A percentile compares a stretch with the other conserved stretches of the same genome.
These are phyloP conservation scores for Parathielavia hyrcaniae DNA, from an alignment of 495 filamentous ascomycete genomes.

Conservation along the genomic window DNA sequence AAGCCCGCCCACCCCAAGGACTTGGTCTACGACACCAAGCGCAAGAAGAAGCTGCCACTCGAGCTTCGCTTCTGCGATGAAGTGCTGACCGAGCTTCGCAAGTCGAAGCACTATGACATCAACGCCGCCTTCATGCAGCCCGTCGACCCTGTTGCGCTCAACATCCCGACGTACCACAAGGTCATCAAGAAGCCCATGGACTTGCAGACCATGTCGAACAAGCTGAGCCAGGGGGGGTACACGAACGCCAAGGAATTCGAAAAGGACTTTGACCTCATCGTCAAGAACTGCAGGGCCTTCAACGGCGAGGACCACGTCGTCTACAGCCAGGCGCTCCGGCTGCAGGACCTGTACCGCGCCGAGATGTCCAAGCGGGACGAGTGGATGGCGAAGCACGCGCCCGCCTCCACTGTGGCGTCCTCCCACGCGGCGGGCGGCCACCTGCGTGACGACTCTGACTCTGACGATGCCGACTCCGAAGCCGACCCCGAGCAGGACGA, in stretches of 20 bases:
- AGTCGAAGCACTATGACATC: constrained; percentile 58
- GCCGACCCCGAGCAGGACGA: constrained; percentile 30
- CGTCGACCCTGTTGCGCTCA: constrained; percentile 88
- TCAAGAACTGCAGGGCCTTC: constrained; percentile 87
- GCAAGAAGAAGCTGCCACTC: constrained; percentile 86
- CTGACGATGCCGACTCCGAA: constrained; percentile 40
- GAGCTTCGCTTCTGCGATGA: constrained; percentile 88
- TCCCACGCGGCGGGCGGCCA: constrained; percentile 28
- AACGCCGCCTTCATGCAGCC: constrained; percentile 68
- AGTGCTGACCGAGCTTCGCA: constrained; percentile 69
- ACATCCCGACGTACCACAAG: constrained; percentile 89
- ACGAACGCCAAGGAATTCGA: constrained; percentile 79
- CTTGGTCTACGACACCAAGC: constrained; percentile 70
- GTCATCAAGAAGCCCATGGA: constrained; percentile 98
- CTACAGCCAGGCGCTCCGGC: constrained; percentile 58
- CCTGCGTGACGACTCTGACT: constrained; percentile 56
- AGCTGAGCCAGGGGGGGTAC: constrained; percentile 76
- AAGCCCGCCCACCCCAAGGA: constrained; percentile 85
- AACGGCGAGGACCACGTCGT: constrained; percentile 76
- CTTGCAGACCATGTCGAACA: constrained; percentile 65
- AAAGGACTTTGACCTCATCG: constrained; percentile 70
- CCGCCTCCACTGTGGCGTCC: constrained; percentile 41
- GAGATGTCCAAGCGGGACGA: constrained; percentile 68
- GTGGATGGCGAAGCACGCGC: constrained; percentile 70
- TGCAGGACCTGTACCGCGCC: constrained; percentile 64